phyloP scores from a whole-genome alignment of 2,329 filamentous ascomycete species.

The Colletotrichum orbiculare region DNA sequence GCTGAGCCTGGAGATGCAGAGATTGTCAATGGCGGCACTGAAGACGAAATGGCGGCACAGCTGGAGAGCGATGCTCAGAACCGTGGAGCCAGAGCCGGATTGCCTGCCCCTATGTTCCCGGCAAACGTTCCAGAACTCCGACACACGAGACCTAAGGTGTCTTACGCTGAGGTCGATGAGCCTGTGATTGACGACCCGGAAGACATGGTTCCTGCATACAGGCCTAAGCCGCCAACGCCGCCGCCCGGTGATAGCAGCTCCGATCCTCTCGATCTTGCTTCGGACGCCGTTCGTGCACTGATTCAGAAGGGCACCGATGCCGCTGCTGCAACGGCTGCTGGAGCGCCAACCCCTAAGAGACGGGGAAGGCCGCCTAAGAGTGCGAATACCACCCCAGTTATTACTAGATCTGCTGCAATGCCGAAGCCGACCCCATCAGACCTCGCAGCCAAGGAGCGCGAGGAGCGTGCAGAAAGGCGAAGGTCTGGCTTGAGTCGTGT shows the following conservation, averaged over 20 bases:
- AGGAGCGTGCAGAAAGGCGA: slow-evolving; percentile 28
- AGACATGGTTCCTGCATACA: slow-evolving; percentile 45
- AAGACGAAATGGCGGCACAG: slow-evolving; percentile 35
- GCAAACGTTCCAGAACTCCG: slow-evolving; percentile 60
- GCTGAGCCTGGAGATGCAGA: slow-evolving; percentile 34
- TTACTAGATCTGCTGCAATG: slow-evolving; percentile 12
- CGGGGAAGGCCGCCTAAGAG: slow-evolving; percentile 48
- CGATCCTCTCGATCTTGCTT: slow-evolving; percentile 53
- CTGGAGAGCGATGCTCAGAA: slow-evolving; percentile 18
- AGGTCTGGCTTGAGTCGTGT: slow-evolving; percentile 32
- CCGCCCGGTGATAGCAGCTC: slow-evolving; percentile 12
- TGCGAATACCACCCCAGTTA: slow-evolving; percentile 45
- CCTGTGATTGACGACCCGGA: slow-evolving; percentile 54
- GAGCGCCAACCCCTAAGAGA: slow-evolving; percentile 41
- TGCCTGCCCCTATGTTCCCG: slow-evolving; percentile 17
- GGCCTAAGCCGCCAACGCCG: slow-evolving; percentile 15
- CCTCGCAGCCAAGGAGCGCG: slow-evolving; percentile 31
- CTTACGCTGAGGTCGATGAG: slow-evolving; percentile 63
- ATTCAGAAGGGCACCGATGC: slow-evolving; percentile 38
- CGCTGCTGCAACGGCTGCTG: slow-evolving; percentile 28
- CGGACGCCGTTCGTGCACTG: slow-evolving; percentile 46
- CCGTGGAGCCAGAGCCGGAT: slow-evolving; percentile 5
- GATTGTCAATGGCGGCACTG: slow-evolving; percentile 33
- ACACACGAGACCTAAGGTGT: slow-evolving; percentile 62
- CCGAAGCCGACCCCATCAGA: slow-evolving; percentile 26